These are phyloP conservation scores for Saccharomycopsis javanensis DNA, from an alignment of 805 yeast genomes.

Conservation along the genomic window DNA sequence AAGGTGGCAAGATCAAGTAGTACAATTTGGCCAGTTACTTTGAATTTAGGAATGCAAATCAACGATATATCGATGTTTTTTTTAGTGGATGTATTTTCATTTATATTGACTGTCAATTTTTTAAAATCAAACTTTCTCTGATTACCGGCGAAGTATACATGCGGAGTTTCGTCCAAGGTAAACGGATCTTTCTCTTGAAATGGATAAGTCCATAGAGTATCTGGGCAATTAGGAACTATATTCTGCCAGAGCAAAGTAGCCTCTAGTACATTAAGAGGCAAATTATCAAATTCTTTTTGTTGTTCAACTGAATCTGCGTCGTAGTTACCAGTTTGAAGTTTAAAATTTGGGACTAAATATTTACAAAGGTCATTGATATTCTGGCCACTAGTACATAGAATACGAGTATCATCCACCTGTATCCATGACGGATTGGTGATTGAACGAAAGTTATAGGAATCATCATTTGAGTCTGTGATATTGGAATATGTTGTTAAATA, in stretches of 20 bases:
- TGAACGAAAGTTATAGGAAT: slow-evolving; percentile 28
- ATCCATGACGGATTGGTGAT: slow-evolving; percentile 71
- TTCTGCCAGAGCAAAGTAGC: slow-evolving; percentile 75
- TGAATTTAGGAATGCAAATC: slow-evolving; percentile 64
- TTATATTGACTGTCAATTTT: slow-evolving; percentile 26
- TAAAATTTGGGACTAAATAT: slow-evolving; percentile 41
- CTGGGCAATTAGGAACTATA: slow-evolving; percentile 91
- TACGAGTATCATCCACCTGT: slow-evolving; percentile 43
- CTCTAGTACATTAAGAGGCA: slow-evolving; percentile 49
- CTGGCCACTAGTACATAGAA: slow-evolving; percentile 79
- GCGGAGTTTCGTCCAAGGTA: slow-evolving; percentile 69
- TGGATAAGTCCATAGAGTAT: slow-evolving; percentile 87
- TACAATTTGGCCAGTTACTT: slow-evolving; percentile 53
- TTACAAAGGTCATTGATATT: slow-evolving; percentile 68
- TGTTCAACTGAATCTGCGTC: slow-evolving; percentile 21
- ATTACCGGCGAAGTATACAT: slow-evolving; percentile 80
- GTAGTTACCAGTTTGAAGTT: slow-evolving; percentile 22
- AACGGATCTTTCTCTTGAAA: slow-evolving; percentile 73
- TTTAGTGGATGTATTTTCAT: not conserved
- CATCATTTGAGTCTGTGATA: not conserved
- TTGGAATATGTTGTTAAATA: slow-evolving; percentile 28
- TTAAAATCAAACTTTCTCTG: slow-evolving; percentile 53
- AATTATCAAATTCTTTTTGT: slow-evolving; percentile 21
- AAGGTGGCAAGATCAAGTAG: slow-evolving; percentile 50
- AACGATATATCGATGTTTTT: slow-evolving; percentile 33